Evolutionary conservation across 768 basidiomycete species (phyloP).

Genomic region (Lactarius hengduanensis): DNA sequence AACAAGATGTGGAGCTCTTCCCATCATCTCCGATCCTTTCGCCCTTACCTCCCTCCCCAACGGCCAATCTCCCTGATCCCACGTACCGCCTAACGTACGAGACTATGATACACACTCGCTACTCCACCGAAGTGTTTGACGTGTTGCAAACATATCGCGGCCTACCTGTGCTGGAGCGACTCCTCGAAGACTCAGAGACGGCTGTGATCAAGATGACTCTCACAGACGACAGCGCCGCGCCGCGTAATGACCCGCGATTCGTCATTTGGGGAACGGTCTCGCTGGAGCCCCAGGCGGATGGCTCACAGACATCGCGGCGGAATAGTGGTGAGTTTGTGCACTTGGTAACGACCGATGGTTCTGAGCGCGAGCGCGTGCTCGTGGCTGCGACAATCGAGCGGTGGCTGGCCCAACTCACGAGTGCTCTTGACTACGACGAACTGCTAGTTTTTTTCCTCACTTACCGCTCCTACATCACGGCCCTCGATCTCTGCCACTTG

Average conservation of each 20-base stretch:
- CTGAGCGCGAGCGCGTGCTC: slow-evolving; percentile 50
- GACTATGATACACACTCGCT: slow-evolving; percentile 56
- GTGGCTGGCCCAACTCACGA: slow-evolving; percentile 90
- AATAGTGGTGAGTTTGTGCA: slow-evolving; percentile 25
- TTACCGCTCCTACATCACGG: slow-evolving; percentile 80
- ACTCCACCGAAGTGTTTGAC: slow-evolving; percentile 76
- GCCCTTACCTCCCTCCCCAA: slow-evolving; percentile 17
- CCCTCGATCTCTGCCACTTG: slow-evolving; percentile 76
- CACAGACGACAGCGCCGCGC: slow-evolving; percentile 64
- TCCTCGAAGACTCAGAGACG: slow-evolving; percentile 56
- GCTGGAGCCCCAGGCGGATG: slow-evolving; percentile 33
- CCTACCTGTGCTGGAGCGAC: slow-evolving; percentile 66
- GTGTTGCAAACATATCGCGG: slow-evolving; percentile 79
- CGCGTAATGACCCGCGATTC: slow-evolving; percentile 86
- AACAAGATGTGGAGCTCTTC: slow-evolving; percentile 10
- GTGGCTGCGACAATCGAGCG: slow-evolving; percentile 90
- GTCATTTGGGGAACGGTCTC: slow-evolving; percentile 81
- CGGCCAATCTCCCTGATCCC: slow-evolving; percentile 29
- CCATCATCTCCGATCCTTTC: slow-evolving; percentile 17
- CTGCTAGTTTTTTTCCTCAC: slow-evolving; percentile 90
- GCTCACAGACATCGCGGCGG: slow-evolving; percentile 24
- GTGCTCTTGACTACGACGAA: slow-evolving; percentile 82
- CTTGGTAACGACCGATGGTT: slow-evolving; percentile 31
- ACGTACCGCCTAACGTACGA: slow-evolving; percentile 43
- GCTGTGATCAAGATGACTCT: slow-evolving; percentile 74